A percentile compares a stretch with the other conserved stretches of the same genome.
Evolutionary conservation across 495 filamentous ascomycete species (phyloP).

Genomic region (Penicillium soppii): DNA sequence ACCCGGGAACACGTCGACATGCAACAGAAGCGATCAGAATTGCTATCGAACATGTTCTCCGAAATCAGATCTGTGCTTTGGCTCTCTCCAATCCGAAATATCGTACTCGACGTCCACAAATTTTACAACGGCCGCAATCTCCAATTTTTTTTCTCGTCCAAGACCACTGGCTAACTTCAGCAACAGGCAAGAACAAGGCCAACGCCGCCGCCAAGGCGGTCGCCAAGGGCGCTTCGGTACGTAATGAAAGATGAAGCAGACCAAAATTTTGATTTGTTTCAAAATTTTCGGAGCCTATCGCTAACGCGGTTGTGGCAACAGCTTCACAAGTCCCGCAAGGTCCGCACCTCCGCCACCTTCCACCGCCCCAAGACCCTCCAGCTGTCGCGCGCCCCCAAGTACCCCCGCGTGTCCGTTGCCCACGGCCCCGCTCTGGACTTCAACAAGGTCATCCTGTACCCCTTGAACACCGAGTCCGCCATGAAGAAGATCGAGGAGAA

Average conservation of each 20-base stretch:
- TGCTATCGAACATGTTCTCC: neutral
- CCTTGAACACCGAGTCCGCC: conserved; percentile 94
- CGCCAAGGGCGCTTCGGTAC: conserved; percentile 75
- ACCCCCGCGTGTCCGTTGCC: conserved; percentile 91
- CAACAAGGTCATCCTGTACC: conserved; percentile 83
- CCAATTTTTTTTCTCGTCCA: conserved; percentile 14
- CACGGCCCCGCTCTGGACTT: conserved; percentile 89
- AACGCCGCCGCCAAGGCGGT: conserved; percentile 90
- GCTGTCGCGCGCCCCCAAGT: conserved; percentile 89
- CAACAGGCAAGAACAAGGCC: conserved; percentile 58
- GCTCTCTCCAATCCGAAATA: neutral
- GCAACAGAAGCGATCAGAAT: neutral
- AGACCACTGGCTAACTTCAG: conserved; percentile 2
- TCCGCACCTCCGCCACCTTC: conserved; percentile 91
- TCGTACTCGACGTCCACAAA: neutral
- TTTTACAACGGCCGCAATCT: conserved; percentile 11
- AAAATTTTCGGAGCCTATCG: conserved; percentile 7
- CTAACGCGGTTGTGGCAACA: conserved; percentile 14
- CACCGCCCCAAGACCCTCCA: conserved; percentile 94
- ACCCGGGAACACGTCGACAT: neutral
- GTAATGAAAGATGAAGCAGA: conserved; percentile 19
- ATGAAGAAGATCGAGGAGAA: conserved; percentile 99
- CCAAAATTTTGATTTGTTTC: conserved; percentile 7
- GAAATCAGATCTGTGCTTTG: neutral
- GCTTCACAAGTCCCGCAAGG: conserved; percentile 83